Conservation (phyloP, 2,329 filamentous ascomycete genomes). For the Ceratocystis variospora region DNA sequence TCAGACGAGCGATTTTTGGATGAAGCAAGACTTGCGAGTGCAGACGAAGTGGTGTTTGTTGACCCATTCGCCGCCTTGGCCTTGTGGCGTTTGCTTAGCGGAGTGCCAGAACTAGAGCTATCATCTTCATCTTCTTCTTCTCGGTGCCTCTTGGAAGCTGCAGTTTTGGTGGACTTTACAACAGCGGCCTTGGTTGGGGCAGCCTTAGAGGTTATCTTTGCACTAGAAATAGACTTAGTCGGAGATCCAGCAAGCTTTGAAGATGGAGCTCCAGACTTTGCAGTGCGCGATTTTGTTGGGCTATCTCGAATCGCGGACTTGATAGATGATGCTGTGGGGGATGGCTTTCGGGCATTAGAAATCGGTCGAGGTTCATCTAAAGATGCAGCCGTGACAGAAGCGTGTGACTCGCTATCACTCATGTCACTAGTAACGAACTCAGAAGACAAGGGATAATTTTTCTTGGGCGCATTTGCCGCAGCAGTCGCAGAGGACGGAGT, state of each 20-base stretch:
- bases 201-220: conserved; percentile 24
- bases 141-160: conserved; percentile 36
- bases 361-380: conserved; percentile 8
- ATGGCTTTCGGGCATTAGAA: conserved; percentile 13
- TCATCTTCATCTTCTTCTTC: conserved; percentile 38
- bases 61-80: conserved; percentile 27
- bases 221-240: background rate
- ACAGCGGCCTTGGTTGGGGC: conserved; percentile 8
- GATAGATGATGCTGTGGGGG: background rate
- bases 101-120: conserved; percentile 46
- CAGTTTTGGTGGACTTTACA: conserved; percentile 20
- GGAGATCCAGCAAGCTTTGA: conserved; percentile 1
- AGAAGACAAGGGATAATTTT: conserved; percentile 38
- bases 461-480: conserved; percentile 23
- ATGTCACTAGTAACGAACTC: conserved; percentile 43
- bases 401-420: conserved; percentile 40
- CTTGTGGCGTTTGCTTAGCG: conserved; percentile 45
- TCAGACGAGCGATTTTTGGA: conserved; percentile 3
- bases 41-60: background rate
- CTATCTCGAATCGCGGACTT: conserved; percentile 13
- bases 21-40: background rate
- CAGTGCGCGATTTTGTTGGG: conserved; percentile 6
- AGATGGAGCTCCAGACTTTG: background rate
- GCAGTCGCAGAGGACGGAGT: conserved; percentile 1
- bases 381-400: conserved; percentile 8